A percentile compares a stretch with the other conserved stretches of the same genome.
These are phyloP conservation scores for Gloeostereum incarnatum DNA, from an alignment of 768 basidiomycete genomes.

Conservation along the genomic window DNA sequence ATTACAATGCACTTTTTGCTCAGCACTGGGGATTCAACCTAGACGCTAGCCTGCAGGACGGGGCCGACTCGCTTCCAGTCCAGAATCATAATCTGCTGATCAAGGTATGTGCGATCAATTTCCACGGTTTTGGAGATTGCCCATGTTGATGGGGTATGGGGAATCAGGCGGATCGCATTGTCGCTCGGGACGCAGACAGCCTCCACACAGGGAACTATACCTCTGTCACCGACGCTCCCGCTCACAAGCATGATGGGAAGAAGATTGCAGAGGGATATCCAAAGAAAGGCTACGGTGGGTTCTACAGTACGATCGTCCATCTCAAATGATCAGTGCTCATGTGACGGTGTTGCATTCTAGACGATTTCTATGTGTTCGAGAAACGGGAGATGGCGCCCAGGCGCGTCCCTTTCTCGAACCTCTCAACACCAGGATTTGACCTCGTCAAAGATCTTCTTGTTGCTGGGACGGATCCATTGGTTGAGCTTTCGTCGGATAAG, in stretches of 20 bases:
- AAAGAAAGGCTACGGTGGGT: constrained; percentile 48
- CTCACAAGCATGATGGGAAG: constrained; percentile 40
- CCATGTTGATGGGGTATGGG: too few species aligned
- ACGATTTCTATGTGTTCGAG: constrained; percentile 56
- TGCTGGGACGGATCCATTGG: constrained; percentile 29
- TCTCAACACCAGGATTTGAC: constrained; percentile 33
- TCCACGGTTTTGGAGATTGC: too few species aligned
- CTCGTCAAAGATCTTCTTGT: constrained; percentile 32
- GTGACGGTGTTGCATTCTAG: constrained; percentile 21
- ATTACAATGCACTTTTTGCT: constrained; percentile 1
- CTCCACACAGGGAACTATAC: constrained; percentile 47
- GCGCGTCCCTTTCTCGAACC: constrained; percentile 32
- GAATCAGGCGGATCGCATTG: constrained; percentile 40
- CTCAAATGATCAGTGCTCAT: neutral
- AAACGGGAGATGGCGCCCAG: constrained; percentile 30
- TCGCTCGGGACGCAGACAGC: constrained; percentile 37
- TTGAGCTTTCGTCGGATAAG: constrained; percentile 43
- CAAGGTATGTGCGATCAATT: constrained; percentile 17
- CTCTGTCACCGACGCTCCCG: constrained; percentile 32
- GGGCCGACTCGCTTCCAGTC: constrained; percentile 34
- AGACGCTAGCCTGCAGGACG: constrained; percentile 50
- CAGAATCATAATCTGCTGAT: constrained; percentile 38
- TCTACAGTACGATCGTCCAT: neutral
- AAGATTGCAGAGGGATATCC: constrained; percentile 52
- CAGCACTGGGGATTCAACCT: constrained; percentile 84